Base-by-base conservation (phyloP, 208 protist species). In the Angomonas ambiguus region DNA sequence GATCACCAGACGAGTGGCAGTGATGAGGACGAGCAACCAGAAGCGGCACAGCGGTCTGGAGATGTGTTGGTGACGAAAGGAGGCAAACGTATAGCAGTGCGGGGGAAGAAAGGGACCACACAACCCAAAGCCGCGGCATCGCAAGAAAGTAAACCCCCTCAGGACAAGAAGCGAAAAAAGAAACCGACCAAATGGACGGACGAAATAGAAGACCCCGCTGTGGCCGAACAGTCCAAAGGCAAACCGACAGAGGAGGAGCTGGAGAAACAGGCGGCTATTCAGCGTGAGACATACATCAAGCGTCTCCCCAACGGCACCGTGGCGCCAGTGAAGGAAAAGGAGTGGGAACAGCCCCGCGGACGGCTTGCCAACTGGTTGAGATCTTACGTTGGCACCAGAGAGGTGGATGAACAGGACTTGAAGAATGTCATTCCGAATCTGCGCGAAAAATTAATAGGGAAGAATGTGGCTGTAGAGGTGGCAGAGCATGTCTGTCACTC, bases 381-480 rank as follows among this genome's bases (percentile, higher is more conserved):
- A 35, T 64, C 67, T 25, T 92, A 82, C 68, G 79, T 96, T 0
- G 82, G 87, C 8, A 70, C 68, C 18, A 86, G 87, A 38, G 79
- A 93, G 51, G 69, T 98, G 24, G 85, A 92, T 56, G 72, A 81
- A 10, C 77, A 89, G 6, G 97, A 98, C 57, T 68, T 99, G 18
- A 65, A 90, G 58, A 84, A 92, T 10, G 84, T 98, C 28, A 82
- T 99, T 42, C 88, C 84, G 4, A 65, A 88, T 51, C 80, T 99
- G 35, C 85, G 89, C 57, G 83, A 98, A 38, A 94, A 97, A 75
- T 82, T 99, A 16, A 97, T 99, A 25, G 64, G 53, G 10, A 99
- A 99, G 83, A 99, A 99, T 79, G 98, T 99, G 5, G 98, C 97
- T 0, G 74, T 87, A 1, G 95, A 98, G 35, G 95, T 99, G 51